These are phyloP conservation scores for Oryza australiensis DNA, from an alignment of 176 grass and related monocot species.

Conservation along the genomic window DNA sequence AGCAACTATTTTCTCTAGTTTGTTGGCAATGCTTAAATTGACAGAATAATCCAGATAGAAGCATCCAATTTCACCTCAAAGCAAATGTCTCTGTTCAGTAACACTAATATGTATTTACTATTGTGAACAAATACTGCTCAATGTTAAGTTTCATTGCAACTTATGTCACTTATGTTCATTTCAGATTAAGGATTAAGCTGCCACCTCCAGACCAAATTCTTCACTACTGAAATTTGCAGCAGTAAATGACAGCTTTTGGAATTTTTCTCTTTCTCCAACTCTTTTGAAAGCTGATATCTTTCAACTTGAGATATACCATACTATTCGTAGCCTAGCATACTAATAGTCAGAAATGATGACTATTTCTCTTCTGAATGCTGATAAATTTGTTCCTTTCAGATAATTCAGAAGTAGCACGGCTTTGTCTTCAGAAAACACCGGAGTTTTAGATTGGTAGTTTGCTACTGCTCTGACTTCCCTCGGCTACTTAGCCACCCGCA, in stretches of 20 bases:
- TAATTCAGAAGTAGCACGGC: neutral
- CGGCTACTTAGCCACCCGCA: neutral
- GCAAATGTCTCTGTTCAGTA: neutral
- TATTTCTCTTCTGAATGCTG: neutral
- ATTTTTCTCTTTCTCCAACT: neutral
- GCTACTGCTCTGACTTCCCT: neutral
- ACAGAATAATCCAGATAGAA: neutral
- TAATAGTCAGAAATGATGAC: neutral
- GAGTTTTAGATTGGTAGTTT: neutral
- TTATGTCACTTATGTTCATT: slow-evolving; percentile 7
- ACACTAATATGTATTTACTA: neutral
- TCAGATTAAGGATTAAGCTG: neutral
- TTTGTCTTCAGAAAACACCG: too few species aligned
- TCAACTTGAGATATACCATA: neutral
- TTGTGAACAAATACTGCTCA: neutral
- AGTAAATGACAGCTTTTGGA: neutral
- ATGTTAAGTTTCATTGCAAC: neutral
- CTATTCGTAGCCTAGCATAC: neutral
- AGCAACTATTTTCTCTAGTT: neutral
- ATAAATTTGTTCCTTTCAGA: neutral
- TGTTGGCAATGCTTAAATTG: too few species aligned
- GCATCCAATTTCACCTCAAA: neutral
- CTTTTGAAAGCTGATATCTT: neutral
- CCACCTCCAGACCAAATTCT: neutral
- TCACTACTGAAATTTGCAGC: neutral